Evolutionary conservation across 2,329 filamentous ascomycete species (phyloP), one percentile per base, ranked within the genome.

Genomic region (Trichoderma aggressivum): DNA sequence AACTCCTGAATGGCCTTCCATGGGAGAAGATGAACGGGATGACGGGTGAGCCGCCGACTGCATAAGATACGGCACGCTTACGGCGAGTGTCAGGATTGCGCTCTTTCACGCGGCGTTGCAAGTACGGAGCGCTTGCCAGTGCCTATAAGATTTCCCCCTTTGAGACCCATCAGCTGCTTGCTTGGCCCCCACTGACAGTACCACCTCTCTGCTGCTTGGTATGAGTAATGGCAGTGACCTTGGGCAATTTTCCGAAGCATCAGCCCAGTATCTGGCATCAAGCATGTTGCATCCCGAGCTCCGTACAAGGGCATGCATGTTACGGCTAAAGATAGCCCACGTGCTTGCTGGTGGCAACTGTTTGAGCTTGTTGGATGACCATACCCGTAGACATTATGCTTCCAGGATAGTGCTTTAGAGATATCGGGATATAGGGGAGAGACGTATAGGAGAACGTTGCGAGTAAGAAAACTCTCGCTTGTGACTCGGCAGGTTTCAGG

Each of bases 91-190:
- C 56, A 59, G 21, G 28, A 21, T 34, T 39, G 21, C 34, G 16
- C 36, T 39, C 55, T 3, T 32, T 58, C 12, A 18, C 2, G 26
- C 12, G 53, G 26, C 21, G 24, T 21, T 53, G n/a, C 6, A 8
- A 16, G n/a, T 16, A 61, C 43, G 18, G 43, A 21, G 8, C 3
- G 8, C n/a, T 43, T 47, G 18, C 43, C 7, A 8, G 14, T 62
- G 18, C 24, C 11, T 30, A 11, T 32, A 43, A 53, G 1, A 18
- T n/a, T 58, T 67, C 53, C 53, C 34, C 26, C 11, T 59, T 67
- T n/a, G 64, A 67, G 53, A 59, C n/a, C 36, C 26, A 28, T 59
- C 55, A 67, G 36, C 64, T 67, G 64, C 64, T 47, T 47, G 12
- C n/a, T 34, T 47, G 36, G 36, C 43, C 50, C 43, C 50, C 64